A percentile compares a stretch with the other conserved stretches of the same genome.
Conservation (phyloP, 192 early-diverging fungal species). For the Gaertneriomyces sp. region DNA sequence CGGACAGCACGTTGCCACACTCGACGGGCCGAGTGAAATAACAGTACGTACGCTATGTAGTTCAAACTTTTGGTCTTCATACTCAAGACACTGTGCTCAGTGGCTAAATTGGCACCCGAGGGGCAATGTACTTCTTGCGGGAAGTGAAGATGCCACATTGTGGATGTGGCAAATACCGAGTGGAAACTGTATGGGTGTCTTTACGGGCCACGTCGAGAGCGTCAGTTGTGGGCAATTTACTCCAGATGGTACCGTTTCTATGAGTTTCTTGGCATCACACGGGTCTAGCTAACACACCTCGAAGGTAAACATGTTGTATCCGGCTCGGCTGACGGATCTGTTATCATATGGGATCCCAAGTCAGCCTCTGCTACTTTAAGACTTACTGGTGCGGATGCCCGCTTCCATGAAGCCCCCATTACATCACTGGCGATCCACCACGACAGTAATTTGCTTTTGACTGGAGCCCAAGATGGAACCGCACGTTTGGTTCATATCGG, state of each 20-base stretch:
- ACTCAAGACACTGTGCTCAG: conserved; percentile 29
- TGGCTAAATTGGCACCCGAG: conserved; percentile 97
- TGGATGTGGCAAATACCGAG: conserved; percentile 97
- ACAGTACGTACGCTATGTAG: conserved; percentile 52
- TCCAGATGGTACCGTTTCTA: conserved; percentile 61
- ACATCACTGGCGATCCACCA: conserved; percentile 69
- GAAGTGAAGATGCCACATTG: conserved; percentile 78
- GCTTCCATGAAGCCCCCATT: conserved; percentile 81
- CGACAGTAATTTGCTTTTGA: conserved; percentile 73
- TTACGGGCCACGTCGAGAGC: conserved; percentile 79
- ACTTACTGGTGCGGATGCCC: conserved; percentile 67
- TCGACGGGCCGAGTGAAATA: conserved; percentile 91
- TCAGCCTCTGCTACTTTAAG: conserved; percentile 63
- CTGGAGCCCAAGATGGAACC: conserved; percentile 77
- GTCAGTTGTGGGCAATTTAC: conserved; percentile 88
- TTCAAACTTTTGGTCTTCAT: conserved; percentile 1
- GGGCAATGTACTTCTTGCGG: conserved; percentile 87
- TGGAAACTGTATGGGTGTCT: conserved; percentile 91
- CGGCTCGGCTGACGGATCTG: conserved; percentile 75
- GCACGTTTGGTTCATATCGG: conserved; percentile 72
- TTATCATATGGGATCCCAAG: conserved; percentile 94
- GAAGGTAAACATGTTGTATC: conserved; percentile 70
- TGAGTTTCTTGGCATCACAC: not conserved
- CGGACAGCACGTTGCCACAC: conserved; percentile 56
- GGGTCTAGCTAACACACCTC: conserved; percentile 10